phyloP scores from a whole-genome alignment of 2,329 filamentous ascomycete species.

The Eurotiales sp. region DNA sequence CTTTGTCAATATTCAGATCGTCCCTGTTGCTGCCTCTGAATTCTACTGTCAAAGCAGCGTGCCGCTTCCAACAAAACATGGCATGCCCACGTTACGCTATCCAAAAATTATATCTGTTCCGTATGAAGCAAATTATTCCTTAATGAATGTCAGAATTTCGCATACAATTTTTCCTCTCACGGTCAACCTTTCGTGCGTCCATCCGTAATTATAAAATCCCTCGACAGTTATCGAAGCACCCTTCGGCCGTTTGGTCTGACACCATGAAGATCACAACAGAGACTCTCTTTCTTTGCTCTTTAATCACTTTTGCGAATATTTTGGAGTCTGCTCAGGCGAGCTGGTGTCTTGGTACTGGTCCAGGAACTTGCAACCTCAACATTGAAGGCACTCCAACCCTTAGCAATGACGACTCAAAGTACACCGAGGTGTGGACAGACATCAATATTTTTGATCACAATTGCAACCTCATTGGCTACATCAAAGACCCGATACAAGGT shows the following conservation, averaged over 20 bases:
- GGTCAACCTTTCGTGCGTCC: no score
- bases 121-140: no score
- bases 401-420: not conserved
- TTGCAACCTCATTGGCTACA: slow-evolving; percentile 8
- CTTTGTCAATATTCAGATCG: not conserved
- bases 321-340: not conserved
- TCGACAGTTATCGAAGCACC: no score
- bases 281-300: no score
- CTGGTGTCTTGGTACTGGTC: slow-evolving; percentile 1
- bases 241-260: no score
- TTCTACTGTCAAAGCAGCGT: not conserved
- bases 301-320: not conserved
- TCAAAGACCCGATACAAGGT: not conserved
- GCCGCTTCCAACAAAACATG: not conserved
- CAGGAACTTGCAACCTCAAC: slow-evolving; percentile 7
- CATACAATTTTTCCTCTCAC: no score
- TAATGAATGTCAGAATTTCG: no score
- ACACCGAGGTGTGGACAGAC: not conserved
- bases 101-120: no score
- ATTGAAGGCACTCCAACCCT: not conserved
- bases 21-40: no score
- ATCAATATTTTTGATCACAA: slow-evolving; percentile 6
- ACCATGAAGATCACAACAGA: no score
- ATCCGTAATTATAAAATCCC: no score
- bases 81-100: no score